Percentiles rank a stretch among this genome's conserved stretches.
Evolutionary conservation across 148 eudicot genomes (phyloP).

Genomic region (Diospyros lotus): DNA sequence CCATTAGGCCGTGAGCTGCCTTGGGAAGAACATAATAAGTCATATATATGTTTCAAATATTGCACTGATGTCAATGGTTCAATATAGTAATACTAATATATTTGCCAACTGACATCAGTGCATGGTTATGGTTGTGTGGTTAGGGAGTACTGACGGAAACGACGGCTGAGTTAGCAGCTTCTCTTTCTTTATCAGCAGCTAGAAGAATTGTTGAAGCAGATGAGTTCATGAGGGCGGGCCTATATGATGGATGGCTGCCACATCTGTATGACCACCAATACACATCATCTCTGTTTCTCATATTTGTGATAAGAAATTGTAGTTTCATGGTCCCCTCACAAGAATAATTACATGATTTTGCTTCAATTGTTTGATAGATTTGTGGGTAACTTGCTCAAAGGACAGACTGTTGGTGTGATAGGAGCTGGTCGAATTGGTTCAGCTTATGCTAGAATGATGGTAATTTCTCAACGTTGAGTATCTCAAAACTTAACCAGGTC

Average conservation of each 20-base stretch:
- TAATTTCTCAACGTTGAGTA: slow-evolving; percentile 19
- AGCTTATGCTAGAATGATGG: slow-evolving; percentile 99
- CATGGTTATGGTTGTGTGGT: background rate
- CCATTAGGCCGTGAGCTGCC: background rate
- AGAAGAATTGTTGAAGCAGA: slow-evolving; percentile 97
- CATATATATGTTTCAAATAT: too few species aligned
- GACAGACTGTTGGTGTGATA: slow-evolving; percentile 96
- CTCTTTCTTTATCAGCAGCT: slow-evolving; percentile 89
- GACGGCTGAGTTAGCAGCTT: slow-evolving; percentile 95
- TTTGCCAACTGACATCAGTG: background rate
- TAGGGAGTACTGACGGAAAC: slow-evolving; percentile 99
- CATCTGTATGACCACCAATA: slow-evolving; percentile 55
- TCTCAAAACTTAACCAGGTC: background rate
- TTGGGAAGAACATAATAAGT: background rate
- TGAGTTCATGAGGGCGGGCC: slow-evolving; percentile 95
- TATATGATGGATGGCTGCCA: slow-evolving; percentile 99
- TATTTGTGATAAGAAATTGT: background rate
- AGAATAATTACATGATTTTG: background rate
- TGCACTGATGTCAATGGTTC: background rate
- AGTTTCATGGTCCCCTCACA: background rate
- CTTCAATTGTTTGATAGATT: slow-evolving; percentile 40
- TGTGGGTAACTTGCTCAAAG: slow-evolving; percentile 98
- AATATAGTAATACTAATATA: background rate
- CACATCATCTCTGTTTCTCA: background rate
- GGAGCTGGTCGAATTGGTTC: slow-evolving; percentile 99